Percentiles rank a stretch among this genome's conserved stretches.
Evolutionary conservation across 208 protist species (phyloP).

Genomic region (Leishmania mexicana): DNA sequence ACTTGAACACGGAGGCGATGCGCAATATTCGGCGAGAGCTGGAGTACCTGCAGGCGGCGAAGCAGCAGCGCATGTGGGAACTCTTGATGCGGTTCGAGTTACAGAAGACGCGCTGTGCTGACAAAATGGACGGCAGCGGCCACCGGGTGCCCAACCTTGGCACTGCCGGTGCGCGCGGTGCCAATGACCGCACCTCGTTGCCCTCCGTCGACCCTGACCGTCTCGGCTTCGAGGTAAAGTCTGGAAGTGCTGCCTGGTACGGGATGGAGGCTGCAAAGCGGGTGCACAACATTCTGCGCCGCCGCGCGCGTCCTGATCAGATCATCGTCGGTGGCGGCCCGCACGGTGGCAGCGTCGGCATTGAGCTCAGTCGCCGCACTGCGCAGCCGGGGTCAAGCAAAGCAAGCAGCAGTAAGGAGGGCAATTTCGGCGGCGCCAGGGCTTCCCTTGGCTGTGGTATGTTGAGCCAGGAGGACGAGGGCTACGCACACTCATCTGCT

Average conservation of each 20-base stretch:
- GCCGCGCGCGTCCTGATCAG: slow-evolving; percentile 50
- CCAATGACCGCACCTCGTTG: not conserved
- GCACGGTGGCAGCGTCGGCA: slow-evolving; percentile 49
- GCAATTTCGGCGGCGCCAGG: not conserved
- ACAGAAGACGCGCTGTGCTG: slow-evolving; percentile 22
- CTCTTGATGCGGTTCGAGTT: slow-evolving; percentile 45
- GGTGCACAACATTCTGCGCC: slow-evolving; percentile 67
- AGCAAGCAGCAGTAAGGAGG: slow-evolving; percentile 5
- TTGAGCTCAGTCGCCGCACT: slow-evolving; percentile 63
- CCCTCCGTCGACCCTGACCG: slow-evolving; percentile 31
- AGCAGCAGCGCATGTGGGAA: slow-evolving; percentile 57
- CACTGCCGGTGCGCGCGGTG: not conserved
- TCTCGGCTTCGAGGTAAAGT: slow-evolving; percentile 62
- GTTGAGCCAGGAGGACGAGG: not conserved
- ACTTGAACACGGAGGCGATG: slow-evolving; percentile 43
- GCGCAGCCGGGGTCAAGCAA: slow-evolving; percentile 30
- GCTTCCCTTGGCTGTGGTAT: not conserved
- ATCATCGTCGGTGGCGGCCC: slow-evolving; percentile 58
- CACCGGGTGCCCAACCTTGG: not conserved
- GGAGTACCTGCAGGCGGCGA: slow-evolving; percentile 49
- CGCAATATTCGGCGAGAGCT: slow-evolving; percentile 43
- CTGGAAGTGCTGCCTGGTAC: slow-evolving; percentile 59
- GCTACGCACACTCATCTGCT: not conserved
- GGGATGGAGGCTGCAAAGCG: slow-evolving; percentile 74
- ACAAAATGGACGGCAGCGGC: not conserved